phyloP scores from a whole-genome alignment of 192 early-diverging fungal species.

The Entomortierella lignicola region DNA sequence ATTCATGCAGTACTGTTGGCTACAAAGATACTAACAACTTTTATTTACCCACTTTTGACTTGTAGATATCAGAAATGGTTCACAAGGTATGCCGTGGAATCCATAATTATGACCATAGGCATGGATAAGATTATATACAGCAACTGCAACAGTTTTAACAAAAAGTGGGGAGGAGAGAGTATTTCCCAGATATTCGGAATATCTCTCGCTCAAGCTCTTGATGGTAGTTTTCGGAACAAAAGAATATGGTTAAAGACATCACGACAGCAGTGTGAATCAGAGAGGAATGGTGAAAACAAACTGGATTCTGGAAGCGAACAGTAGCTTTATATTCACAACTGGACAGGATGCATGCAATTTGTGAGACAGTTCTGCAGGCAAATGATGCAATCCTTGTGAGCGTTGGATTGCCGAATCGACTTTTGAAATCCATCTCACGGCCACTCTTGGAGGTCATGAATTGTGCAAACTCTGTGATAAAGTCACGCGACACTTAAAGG shows the following conservation, averaged over 20 bases:
- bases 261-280: neutral
- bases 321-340: too few relatives aligned
- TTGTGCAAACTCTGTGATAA: neutral
- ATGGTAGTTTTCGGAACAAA: too few relatives aligned
- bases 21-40: neutral
- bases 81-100: constrained; percentile 44
- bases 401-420: too few relatives aligned
- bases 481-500: too few relatives aligned
- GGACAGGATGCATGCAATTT: too few relatives aligned
- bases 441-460: neutral
- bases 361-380: too few relatives aligned
- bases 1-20: neutral
- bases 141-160: neutral
- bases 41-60: neutral
- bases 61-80: constrained; percentile 58
- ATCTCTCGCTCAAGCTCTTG: too few relatives aligned
- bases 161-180: too few relatives aligned
- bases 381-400: too few relatives aligned
- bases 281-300: neutral
- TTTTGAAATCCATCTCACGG: too few relatives aligned
- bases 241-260: neutral
- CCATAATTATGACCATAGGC: neutral
- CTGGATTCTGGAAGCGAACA: neutral
- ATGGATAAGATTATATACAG: neutral
- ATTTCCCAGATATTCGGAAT: too few relatives aligned